Percentiles rank a stretch among this genome's conserved stretches.
These are phyloP conservation scores for Paraphaeosphaeria sporulosa DNA, from an alignment of 2,329 filamentous ascomycete genomes.

Conservation along the genomic window DNA sequence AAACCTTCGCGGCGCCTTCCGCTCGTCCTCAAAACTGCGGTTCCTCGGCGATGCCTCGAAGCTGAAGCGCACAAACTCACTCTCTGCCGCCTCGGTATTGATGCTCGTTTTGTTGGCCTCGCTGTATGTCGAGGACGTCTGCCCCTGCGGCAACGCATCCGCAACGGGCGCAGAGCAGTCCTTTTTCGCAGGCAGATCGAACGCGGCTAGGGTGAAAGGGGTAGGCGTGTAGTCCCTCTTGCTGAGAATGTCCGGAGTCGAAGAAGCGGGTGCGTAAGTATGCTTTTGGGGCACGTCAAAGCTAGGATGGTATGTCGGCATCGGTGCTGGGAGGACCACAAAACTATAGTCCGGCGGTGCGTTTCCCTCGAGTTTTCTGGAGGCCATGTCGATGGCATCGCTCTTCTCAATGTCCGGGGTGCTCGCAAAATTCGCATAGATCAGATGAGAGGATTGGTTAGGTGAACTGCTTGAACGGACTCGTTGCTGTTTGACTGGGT, in stretches of 20 bases:
- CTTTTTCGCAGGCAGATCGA: conserved; percentile 14
- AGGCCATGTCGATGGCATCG: conserved; percentile 14
- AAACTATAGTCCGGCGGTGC: conserved; percentile 13
- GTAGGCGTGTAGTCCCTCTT: background rate
- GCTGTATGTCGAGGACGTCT: conserved; percentile 16
- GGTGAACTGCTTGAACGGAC: conserved; percentile 10
- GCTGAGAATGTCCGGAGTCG: background rate
- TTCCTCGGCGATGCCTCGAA: conserved; percentile 31
- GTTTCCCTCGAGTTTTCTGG: conserved; percentile 15
- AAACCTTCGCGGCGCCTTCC: background rate
- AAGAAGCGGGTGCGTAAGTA: conserved; percentile 3
- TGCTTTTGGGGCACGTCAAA: conserved; percentile 17
- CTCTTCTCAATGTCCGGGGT: conserved; percentile 14
- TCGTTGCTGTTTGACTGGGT: conserved; percentile 14
- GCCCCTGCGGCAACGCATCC: background rate
- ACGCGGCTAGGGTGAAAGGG: background rate
- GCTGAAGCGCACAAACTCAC: conserved; percentile 31
- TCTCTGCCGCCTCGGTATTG: conserved; percentile 24
- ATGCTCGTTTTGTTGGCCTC: conserved; percentile 18
- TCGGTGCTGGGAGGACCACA: background rate
- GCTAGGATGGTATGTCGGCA: background rate
- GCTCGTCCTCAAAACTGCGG: background rate
- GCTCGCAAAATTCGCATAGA: background rate
- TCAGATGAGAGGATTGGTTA: background rate
- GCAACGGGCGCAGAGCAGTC: background rate